A percentile compares a stretch with the other conserved stretches of the same genome.
Evolutionary conservation across 345 rosid genomes (phyloP).

Genomic region (Citrus maxima): DNA sequence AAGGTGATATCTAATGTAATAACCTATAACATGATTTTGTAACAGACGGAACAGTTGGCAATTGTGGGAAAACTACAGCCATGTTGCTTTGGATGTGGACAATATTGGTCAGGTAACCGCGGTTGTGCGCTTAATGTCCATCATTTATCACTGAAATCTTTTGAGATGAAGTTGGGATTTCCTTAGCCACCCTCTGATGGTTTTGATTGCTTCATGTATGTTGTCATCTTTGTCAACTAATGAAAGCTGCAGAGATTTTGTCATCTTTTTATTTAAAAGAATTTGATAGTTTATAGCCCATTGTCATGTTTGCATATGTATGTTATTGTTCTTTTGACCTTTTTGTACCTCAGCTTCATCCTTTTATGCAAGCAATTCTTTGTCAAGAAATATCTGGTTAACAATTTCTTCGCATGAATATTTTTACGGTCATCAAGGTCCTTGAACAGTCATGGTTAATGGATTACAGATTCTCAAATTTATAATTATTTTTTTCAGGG

Average conservation of each 20-base stretch:
- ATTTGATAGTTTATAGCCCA: neutral
- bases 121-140: conserved; percentile 14
- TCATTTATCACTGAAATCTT: neutral
- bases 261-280: neutral
- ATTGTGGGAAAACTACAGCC: conserved; percentile 86
- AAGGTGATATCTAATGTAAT: neutral
- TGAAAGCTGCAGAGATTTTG: neutral
- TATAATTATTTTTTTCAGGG: neutral
- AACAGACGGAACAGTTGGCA: conserved; percentile 95
- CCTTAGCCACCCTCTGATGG: neutral
- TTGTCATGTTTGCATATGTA: neutral
- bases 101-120: conserved; percentile 68
- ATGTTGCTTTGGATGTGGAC: conserved; percentile 87
- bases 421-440: neutral
- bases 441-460: neutral
- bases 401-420: neutral
- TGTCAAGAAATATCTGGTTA: neutral
- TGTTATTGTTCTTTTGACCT: neutral
- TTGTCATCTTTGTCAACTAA: neutral
- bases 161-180: neutral
- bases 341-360: neutral
- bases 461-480: neutral
- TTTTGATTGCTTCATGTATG: neutral
- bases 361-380: neutral
- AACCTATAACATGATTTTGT: conserved; percentile 12